Percentiles rank a stretch among this genome's conserved stretches.
phyloP scores from a whole-genome alignment of 768 basidiomycete species.

The Auriscalpium orientale region DNA sequence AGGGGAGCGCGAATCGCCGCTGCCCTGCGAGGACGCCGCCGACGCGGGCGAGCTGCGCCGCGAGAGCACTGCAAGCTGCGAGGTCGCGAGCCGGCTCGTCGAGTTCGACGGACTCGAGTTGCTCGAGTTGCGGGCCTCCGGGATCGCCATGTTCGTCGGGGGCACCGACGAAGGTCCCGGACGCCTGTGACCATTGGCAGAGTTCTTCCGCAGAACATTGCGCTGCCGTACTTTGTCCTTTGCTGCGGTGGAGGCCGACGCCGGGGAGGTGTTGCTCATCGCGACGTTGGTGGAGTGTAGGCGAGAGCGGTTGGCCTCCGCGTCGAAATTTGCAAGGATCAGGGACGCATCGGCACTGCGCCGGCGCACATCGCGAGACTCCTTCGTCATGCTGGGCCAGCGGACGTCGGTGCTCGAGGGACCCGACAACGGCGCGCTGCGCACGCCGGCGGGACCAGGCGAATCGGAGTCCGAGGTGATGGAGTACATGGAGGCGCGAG shows the following conservation, averaged over 20 bases:
- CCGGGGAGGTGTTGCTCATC: background rate
- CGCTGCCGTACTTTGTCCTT: background rate
- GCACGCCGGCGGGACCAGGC: background rate
- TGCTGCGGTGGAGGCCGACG: background rate
- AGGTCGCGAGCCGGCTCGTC: background rate
- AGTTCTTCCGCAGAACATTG: slow-evolving; percentile 1
- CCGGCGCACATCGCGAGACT: background rate
- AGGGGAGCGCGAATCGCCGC: background rate
- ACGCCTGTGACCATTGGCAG: background rate
- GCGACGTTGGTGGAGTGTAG: background rate
- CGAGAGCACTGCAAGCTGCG: background rate
- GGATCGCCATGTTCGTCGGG: background rate
- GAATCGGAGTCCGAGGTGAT: slow-evolving; percentile 14
- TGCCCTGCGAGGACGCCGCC: background rate
- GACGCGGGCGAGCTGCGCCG: background rate
- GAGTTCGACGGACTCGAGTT: background rate
- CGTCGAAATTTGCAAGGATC: background rate
- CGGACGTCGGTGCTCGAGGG: background rate
- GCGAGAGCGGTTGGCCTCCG: background rate
- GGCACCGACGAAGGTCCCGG: background rate
- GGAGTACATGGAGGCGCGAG: slow-evolving; percentile 11
- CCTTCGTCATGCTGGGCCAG: background rate
- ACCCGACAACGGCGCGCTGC: background rate
- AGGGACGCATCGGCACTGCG: background rate
- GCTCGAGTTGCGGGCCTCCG: background rate